Conservation (phyloP, 306 rosid species). For the Alnus rubra region DNA sequence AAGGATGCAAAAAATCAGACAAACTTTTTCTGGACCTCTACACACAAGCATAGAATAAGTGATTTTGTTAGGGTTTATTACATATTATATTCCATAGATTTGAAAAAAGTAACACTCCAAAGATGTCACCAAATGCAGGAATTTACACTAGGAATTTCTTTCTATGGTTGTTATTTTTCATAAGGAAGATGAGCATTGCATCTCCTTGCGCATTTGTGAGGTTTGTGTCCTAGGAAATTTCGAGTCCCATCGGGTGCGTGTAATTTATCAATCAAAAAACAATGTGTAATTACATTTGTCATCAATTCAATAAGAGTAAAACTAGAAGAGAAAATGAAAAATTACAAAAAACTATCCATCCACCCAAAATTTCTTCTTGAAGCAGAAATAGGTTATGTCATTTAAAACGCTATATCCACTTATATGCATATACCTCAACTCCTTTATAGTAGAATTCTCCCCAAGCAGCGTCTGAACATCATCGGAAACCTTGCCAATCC, state of each 20-base stretch:
- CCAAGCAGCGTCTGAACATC: slow-evolving; percentile 21
- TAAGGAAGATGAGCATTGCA: too few relatives aligned
- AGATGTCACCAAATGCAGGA: neutral
- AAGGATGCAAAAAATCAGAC: slow-evolving; percentile 67
- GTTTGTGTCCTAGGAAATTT: too few relatives aligned
- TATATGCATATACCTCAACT: slow-evolving; percentile 54
- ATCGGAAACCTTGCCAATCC: slow-evolving; percentile 68
- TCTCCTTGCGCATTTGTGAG: too few relatives aligned
- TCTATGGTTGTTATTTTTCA: too few relatives aligned
- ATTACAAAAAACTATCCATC: neutral
- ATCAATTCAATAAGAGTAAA: neutral
- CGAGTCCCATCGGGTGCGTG: too few relatives aligned
- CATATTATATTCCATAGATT: slow-evolving; percentile 2
- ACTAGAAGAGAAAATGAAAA: neutral
- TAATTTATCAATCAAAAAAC: too few relatives aligned
- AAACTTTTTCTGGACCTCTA: slow-evolving; percentile 84
- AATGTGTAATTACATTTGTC: neutral
- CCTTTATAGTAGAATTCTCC: slow-evolving; percentile 70
- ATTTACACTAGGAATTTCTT: too few relatives aligned
- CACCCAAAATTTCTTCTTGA: neutral
- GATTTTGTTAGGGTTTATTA: slow-evolving; percentile 25
- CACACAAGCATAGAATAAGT: slow-evolving; percentile 32
- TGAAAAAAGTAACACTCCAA: neutral
- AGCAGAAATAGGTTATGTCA: neutral
- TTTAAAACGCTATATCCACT: neutral